These are phyloP conservation scores for Tolypocladium pustulatum DNA, from an alignment of 2,329 filamentous ascomycete species.

Conservation along the genomic window DNA sequence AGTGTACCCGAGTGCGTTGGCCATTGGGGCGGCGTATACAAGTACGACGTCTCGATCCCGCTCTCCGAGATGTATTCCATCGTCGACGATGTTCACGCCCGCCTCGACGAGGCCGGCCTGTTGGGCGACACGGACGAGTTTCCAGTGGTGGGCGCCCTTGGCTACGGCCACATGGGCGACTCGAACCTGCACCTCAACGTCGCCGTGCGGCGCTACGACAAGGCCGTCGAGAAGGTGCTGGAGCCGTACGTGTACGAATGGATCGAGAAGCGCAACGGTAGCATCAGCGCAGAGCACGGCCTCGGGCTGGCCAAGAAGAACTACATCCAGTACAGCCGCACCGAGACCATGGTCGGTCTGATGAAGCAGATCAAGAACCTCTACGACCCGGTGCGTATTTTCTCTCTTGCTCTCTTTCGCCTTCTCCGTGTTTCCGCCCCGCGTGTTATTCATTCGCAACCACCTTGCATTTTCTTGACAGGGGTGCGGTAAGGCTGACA, in stretches of 20 bases:
- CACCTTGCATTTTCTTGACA: background rate
- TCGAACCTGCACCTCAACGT: slow-evolving; percentile 92
- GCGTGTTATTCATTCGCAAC: background rate
- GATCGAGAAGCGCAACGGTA: slow-evolving; percentile 79
- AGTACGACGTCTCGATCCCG: slow-evolving; percentile 95
- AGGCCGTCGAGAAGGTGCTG: slow-evolving; percentile 72
- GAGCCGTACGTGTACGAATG: slow-evolving; percentile 98
- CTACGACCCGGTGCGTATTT: slow-evolving; percentile 75
- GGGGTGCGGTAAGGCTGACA: slow-evolving; percentile 13
- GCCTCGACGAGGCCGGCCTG: slow-evolving; percentile 63
- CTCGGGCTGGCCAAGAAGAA: slow-evolving; percentile 92
- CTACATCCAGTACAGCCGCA: slow-evolving; percentile 87
- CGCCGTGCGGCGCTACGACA: slow-evolving; percentile 70
- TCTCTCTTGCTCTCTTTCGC: slow-evolving; percentile 2
- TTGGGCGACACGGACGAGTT: slow-evolving; percentile 64
- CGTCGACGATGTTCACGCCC: slow-evolving; percentile 72
- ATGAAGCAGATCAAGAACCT: slow-evolving; percentile 94
- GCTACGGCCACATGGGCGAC: slow-evolving; percentile 98
- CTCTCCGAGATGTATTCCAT: slow-evolving; percentile 77
- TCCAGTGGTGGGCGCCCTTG: slow-evolving; percentile 82
- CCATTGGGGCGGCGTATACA: slow-evolving; percentile 92
- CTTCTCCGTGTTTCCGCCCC: background rate
- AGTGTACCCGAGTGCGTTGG: slow-evolving; percentile 82
- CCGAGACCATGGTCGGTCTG: slow-evolving; percentile 72
- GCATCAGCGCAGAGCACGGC: slow-evolving; percentile 94